Evolutionary conservation across 2,329 filamentous ascomycete genomes (phyloP).

Genomic region (Bretziella fagacearum): DNA sequence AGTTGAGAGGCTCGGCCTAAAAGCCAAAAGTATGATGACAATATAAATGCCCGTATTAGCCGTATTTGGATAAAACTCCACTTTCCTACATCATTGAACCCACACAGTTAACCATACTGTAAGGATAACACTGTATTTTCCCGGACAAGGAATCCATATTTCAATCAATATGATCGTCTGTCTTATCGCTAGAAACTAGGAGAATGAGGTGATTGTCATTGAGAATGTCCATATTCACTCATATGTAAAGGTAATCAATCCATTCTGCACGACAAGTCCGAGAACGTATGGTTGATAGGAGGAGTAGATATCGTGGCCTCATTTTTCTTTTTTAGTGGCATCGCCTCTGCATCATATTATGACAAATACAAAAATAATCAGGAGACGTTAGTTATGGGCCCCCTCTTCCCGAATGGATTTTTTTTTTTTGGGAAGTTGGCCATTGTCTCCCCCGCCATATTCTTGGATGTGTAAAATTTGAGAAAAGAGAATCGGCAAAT

Average conservation of each 20-base stretch:
- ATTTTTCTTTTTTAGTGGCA: not conserved
- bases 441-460: constrained; percentile 1
- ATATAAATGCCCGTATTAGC: not conserved
- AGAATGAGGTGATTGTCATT: not conserved
- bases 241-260: not conserved
- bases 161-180: not conserved
- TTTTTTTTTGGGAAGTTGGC: not conserved
- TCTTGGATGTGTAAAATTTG: not conserved
- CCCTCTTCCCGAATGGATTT: not conserved
- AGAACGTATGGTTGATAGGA: not conserved
- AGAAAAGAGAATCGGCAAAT: constrained; percentile 5
- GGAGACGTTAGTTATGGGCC: not conserved
- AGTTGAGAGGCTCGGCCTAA: not conserved
- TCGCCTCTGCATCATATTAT: not conserved
- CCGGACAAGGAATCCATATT: not conserved
- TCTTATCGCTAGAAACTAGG: not conserved
- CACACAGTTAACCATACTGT: not conserved
- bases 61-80: not conserved
- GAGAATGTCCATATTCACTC: not conserved
- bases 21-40: not conserved
- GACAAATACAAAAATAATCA: not conserved
- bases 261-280: constrained; percentile 1
- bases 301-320: not conserved
- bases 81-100: not conserved
- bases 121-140: not conserved